Evolutionary conservation across 179 eudicot genomes (phyloP), one percentile per base, ranked within the genome.

Genomic region (Beta macrorhiza): DNA sequence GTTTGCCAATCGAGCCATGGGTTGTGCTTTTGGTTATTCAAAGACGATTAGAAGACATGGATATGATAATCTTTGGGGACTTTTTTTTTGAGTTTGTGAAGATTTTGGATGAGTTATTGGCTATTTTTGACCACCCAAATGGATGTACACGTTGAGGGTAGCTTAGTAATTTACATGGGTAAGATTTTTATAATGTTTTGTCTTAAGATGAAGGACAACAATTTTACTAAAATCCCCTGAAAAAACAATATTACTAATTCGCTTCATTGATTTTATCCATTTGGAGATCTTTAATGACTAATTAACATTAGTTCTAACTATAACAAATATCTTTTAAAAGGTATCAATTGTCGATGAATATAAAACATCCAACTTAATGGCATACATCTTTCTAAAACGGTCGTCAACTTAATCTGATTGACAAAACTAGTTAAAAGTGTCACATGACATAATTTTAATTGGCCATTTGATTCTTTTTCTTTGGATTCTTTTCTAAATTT

Each of bases 1-100:
- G 76, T 88, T 90, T 85, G 91, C 80, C 67, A 86, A 72, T 73
- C n/a, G 77, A 78, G 93, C 87, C 93, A 90, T 74, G 70, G 42
- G 52, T 65, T 25, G 55, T 14, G 22, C 22, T 83, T 62, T 58
- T 51, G 78, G 75, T 74, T 58, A 74, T 57, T 81, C 45, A 72
- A 44, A 17, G 45, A 49, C 20, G 65, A 57, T 25, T 74, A 29
- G 72, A 57, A 17, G 55, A 6, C 32, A 5, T 73, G 63, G 44
- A 59, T 63, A 8, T 63, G 52, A 63, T 62, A 49, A 49, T 49
- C 11, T 5, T 80, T 63, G 49, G 61, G 7, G 19, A 32, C n/a
- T 11, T 20, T 56, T 7, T 78, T 64, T 63, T 45, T 20, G 7
- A 71, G 67, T 65, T 51, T 52, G 59, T 17, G 77, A 8, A n/a